Percentiles rank a stretch among this genome's conserved stretches.
These are phyloP conservation scores for Trypanosoma avium DNA, from an alignment of 208 protist species.

Conservation along the genomic window DNA sequence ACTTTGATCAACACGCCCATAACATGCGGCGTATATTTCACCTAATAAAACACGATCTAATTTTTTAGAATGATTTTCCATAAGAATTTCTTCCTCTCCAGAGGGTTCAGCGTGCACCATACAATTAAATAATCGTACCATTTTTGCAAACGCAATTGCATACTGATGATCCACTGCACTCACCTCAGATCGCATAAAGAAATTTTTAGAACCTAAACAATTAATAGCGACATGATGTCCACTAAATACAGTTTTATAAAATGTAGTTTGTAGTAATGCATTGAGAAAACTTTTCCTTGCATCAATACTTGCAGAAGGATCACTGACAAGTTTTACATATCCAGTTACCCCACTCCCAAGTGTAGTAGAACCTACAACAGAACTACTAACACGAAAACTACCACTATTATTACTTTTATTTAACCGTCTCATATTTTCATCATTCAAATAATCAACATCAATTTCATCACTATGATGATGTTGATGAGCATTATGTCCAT, in stretches of 20 bases:
- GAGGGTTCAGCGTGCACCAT: conserved; percentile 56
- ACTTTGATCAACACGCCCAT: conserved; percentile 19
- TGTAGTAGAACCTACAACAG: no score
- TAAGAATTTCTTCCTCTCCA: conserved; percentile 53
- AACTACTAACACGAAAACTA: neutral
- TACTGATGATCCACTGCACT: conserved; percentile 53
- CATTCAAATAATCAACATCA: neutral
- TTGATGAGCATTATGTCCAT: no score
- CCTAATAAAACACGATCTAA: conserved; percentile 51
- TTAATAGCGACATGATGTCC: conserved; percentile 68
- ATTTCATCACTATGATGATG: neutral
- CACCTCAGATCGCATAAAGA: conserved; percentile 34
- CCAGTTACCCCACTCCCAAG: no score
- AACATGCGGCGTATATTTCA: conserved; percentile 65
- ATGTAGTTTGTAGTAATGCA: conserved; percentile 45
- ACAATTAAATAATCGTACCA: conserved; percentile 70
- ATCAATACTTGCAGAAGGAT: neutral
- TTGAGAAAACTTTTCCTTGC: conserved; percentile 35
- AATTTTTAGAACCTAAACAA: conserved; percentile 51
- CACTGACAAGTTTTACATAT: conserved; percentile 9
- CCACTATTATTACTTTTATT: neutral
- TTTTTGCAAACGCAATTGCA: conserved; percentile 58
- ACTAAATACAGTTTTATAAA: conserved; percentile 62
- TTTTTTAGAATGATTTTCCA: conserved; percentile 41
- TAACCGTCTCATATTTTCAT: neutral